These are phyloP conservation scores for Gracilaria domingensis DNA, from an alignment of 23 red algal species.

Conservation along the genomic window DNA sequence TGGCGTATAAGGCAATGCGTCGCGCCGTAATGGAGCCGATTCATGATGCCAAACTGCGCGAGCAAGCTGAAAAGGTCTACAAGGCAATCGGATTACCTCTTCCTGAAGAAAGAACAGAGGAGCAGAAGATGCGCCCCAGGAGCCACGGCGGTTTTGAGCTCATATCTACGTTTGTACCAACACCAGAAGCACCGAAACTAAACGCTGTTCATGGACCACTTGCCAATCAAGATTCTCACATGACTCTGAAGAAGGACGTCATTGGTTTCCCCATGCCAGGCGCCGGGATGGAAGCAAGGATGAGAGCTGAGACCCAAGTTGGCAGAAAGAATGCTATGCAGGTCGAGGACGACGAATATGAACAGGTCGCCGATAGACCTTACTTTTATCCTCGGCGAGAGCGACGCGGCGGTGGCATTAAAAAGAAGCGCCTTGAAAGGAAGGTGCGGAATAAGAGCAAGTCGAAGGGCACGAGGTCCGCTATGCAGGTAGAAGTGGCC, in stretches of 20 bases:
- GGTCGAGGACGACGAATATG: conserved; percentile 45
- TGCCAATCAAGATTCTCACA: conserved; percentile 18
- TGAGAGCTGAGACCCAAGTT: conserved; percentile 32
- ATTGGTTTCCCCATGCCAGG: conserved; percentile 58
- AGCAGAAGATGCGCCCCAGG: conserved; percentile 46
- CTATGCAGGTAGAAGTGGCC: conserved; percentile 23
- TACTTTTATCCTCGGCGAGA: conserved; percentile 69
- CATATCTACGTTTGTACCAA: conserved; percentile 72
- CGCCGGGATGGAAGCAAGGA: conserved; percentile 42
- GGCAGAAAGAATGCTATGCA: neutral
- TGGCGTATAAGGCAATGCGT: conserved; percentile 79
- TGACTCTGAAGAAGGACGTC: conserved; percentile 30
- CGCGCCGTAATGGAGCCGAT: conserved; percentile 69
- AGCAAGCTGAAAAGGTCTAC: conserved; percentile 64
- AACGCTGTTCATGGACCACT: conserved; percentile 79
- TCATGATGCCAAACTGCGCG: conserved; percentile 63
- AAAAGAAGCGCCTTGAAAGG: conserved; percentile 5
- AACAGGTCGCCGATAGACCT: conserved; percentile 39
- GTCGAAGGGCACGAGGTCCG: conserved; percentile 1
- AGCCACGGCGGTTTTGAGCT: conserved; percentile 77
- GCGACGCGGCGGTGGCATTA: conserved; percentile 23
- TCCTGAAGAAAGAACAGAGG: conserved; percentile 38
- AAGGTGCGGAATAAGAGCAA: conserved; percentile 13
- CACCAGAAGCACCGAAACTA: conserved; percentile 65
- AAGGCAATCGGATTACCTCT: conserved; percentile 51